Conservation (phyloP, 148 eudicot genomes). For the Vaccinium vitisidaea region DNA sequence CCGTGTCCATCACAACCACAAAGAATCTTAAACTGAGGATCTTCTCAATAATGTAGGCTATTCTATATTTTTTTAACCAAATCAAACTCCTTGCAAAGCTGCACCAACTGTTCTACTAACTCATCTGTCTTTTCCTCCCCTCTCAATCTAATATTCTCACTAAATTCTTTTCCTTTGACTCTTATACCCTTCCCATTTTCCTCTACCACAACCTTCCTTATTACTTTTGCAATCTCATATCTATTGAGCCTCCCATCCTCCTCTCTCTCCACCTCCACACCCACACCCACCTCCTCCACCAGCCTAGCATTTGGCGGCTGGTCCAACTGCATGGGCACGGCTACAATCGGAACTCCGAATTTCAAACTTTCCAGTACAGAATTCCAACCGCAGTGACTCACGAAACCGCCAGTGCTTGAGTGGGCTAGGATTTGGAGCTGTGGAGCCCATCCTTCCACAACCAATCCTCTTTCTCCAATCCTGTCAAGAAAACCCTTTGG, state of each 20-base stretch:
- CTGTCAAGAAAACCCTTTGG: conserved; percentile 32
- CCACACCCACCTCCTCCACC: conserved; percentile 28
- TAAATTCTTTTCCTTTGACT: conserved; percentile 18
- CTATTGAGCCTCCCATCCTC: conserved; percentile 17
- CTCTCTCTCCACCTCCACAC: conserved; percentile 20
- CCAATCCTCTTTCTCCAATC: conserved; percentile 21
- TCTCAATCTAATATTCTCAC: conserved; percentile 4
- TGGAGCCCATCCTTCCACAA: conserved; percentile 32
- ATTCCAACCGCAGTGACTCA: conserved; percentile 41
- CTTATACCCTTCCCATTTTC: conserved; percentile 23
- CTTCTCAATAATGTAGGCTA: background rate
- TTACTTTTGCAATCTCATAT: conserved; percentile 17
- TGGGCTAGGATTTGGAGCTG: conserved; percentile 28
- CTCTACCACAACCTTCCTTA: conserved; percentile 18
- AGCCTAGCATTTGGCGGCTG: conserved; percentile 30
- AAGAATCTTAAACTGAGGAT: background rate
- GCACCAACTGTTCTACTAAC: background rate
- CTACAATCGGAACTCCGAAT: conserved; percentile 30
- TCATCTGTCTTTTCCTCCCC: conserved; percentile 13
- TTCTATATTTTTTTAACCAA: background rate
- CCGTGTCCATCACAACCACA: no score
- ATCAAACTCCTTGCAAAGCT: background rate
- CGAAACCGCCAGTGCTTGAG: conserved; percentile 25
- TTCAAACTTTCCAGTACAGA: conserved; percentile 26
- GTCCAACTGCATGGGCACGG: conserved; percentile 29